These are phyloP conservation scores for Carpinus viminea DNA, from an alignment of 306 rosid species.

Conservation along the genomic window DNA sequence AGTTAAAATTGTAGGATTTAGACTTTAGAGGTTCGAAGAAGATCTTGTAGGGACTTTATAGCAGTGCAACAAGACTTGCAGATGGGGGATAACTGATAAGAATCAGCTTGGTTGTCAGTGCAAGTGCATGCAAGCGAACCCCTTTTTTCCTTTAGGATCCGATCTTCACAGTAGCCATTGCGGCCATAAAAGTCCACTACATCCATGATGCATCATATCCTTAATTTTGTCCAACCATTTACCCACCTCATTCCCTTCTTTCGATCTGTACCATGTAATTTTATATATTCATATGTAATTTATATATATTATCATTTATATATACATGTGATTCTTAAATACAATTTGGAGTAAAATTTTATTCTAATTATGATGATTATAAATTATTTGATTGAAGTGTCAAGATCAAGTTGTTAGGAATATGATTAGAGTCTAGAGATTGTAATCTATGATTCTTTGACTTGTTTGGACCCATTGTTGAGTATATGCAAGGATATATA, in stretches of 20 bases:
- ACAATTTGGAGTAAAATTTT: too few species aligned
- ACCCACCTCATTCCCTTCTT: not conserved
- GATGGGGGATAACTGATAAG: not conserved
- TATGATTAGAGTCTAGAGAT: not conserved
- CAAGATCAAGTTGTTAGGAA: not conserved
- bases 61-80: not conserved
- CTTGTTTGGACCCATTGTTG: not conserved
- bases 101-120: conserved; percentile 44
- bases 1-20: too few species aligned
- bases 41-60: conserved; percentile 31
- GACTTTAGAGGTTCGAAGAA: conserved; percentile 31
- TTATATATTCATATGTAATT: not conserved
- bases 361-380: too few species aligned
- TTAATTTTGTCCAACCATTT: not conserved
- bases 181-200: not conserved
- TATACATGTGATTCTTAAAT: too few species aligned
- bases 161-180: not conserved
- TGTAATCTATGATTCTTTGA: not conserved
- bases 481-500: not conserved
- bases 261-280: not conserved
- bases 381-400: too few species aligned
- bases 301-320: not conserved
- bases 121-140: conserved; percentile 23
- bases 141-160: conserved; percentile 20
- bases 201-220: too few species aligned